These are phyloP conservation scores for Plicaturopsis crispa DNA, from an alignment of 768 basidiomycete species.

Conservation along the genomic window DNA sequence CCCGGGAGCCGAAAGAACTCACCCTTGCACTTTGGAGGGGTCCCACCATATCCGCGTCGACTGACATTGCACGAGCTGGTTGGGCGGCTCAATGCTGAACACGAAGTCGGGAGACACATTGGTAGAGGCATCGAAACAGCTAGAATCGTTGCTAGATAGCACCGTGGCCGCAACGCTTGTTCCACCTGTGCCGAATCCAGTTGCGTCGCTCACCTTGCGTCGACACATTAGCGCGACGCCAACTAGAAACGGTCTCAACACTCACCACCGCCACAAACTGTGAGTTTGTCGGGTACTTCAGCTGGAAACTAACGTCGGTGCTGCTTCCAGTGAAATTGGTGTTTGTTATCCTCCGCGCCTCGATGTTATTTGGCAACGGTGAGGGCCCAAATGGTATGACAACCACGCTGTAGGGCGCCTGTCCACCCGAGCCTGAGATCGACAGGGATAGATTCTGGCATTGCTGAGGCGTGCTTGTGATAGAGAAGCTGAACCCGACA, in stretches of 20 bases:
- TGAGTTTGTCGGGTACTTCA: conserved; percentile 59
- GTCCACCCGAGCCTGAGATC: conserved; percentile 54
- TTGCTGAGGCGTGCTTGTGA: conserved; percentile 47
- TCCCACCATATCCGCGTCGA: conserved; percentile 64
- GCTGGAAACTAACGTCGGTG: conserved; percentile 38
- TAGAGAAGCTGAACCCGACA: conserved; percentile 33
- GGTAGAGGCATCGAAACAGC: conserved; percentile 49
- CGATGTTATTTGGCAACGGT: conserved; percentile 52
- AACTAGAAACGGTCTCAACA: conserved; percentile 11
- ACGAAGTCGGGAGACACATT: conserved; percentile 46
- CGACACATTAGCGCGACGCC: conserved; percentile 6
- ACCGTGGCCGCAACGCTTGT: conserved; percentile 64
- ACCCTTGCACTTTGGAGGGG: conserved; percentile 45
- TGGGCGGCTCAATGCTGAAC: conserved; percentile 54
- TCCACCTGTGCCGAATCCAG: conserved; percentile 65
- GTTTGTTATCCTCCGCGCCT: conserved; percentile 55
- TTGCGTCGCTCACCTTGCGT: conserved; percentile 47
- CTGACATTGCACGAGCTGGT: conserved; percentile 59
- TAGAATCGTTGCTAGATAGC: conserved; percentile 36
- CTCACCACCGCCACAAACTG: conserved; percentile 74
- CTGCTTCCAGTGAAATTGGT: conserved; percentile 38
- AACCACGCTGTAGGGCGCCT: conserved; percentile 61
- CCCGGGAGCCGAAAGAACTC: conserved; percentile 10
- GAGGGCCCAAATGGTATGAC: conserved; percentile 62
- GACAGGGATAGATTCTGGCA: conserved; percentile 55